Evolutionary conservation across 495 filamentous ascomycete species (phyloP), one percentile per base, ranked within the genome.

Genomic region (Clavariopsis aquatica): DNA sequence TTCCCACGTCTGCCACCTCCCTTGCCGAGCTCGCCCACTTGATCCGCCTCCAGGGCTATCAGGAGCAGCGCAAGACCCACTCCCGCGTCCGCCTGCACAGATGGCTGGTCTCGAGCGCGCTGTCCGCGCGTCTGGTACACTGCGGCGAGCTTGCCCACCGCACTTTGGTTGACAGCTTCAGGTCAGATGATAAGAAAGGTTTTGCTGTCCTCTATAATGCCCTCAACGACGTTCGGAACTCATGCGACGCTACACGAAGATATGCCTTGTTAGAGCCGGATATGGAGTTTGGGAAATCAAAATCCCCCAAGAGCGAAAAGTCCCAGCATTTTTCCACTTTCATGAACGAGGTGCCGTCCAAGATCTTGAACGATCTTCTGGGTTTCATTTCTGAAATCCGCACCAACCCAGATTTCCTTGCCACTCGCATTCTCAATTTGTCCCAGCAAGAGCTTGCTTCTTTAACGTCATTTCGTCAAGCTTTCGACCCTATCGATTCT

Each of bases 191-290:
- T 75, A 96, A 94, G 79, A 86, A 86, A 70, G 87, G 82, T 68
- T 98, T 98, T 78, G 89, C 88, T 57, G 84, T 84, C 71, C 79
- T 96, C 49, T 96, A 93, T 75, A 90, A 93, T 80, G 88, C 91
- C 52, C 81, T 96, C 63, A 87, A 92, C 78, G 91, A 96, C 77
- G 88, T 96, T 52, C 85, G 89, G 76, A 89, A 90, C 71, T 91
- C 89, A 26, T 96, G 91, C 80, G 87, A 89, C 71, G 83, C 85
- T 61, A 87, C 83, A 28, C 80, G 85, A 58, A 80, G 84, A 31
- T 88, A 85, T 79, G 87, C 86, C 43, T 75, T 89, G 31, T 70
- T 90, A 77, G 87, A 89, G 65, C 85, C 84, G 9, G 87, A 90
- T 72, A 80, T 87, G 77, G 83, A 89, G 77, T 73, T 75, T 78